phyloP scores from a whole-genome alignment of 805 yeast species.

The Candida krabiensis region DNA sequence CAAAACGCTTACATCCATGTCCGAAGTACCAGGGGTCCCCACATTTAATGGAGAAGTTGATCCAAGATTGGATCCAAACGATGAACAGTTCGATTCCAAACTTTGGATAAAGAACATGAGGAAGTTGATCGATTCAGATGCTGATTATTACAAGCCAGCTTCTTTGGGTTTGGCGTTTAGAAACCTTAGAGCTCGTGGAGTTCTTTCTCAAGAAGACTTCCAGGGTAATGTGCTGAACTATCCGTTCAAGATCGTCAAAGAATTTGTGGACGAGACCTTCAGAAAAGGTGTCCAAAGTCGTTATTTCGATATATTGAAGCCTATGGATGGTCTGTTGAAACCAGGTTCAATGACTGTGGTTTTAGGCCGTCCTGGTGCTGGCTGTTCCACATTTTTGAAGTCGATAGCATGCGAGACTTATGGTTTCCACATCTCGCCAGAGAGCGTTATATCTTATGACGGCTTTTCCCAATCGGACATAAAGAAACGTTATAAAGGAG shows the following conservation, averaged over 20 bases:
- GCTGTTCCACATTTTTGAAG: slow-evolving; percentile 66
- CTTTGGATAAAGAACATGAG: slow-evolving; percentile 63
- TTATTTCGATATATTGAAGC: slow-evolving; percentile 51
- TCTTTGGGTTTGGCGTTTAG: slow-evolving; percentile 56
- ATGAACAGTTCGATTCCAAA: slow-evolving; percentile 51
- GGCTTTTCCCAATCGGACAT: slow-evolving; percentile 54
- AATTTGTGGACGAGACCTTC: slow-evolving; percentile 7
- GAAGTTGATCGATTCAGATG: slow-evolving; percentile 47
- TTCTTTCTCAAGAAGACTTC: slow-evolving; percentile 59
- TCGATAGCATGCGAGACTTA: slow-evolving; percentile 57
- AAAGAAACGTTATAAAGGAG: slow-evolving; percentile 55
- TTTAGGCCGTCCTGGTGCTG: slow-evolving; percentile 78
- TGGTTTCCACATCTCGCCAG: slow-evolving; percentile 51
- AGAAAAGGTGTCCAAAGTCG: slow-evolving; percentile 19
- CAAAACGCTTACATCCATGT: slow-evolving; percentile 40
- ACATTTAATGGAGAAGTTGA: slow-evolving; percentile 32
- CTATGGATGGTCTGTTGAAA: slow-evolving; percentile 58
- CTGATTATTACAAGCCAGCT: slow-evolving; percentile 62
- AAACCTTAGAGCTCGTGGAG: slow-evolving; percentile 56
- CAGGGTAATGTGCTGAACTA: slow-evolving; percentile 53
- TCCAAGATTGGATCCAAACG: slow-evolving; percentile 51
- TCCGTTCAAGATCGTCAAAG: slow-evolving; percentile 28
- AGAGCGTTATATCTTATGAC: slow-evolving; percentile 49
- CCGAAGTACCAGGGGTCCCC: slow-evolving; percentile 40
- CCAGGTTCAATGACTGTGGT: slow-evolving; percentile 70